Conservation (phyloP, 2,329 filamentous ascomycete genomes). For the Scleromitrula shiraiana region DNA sequence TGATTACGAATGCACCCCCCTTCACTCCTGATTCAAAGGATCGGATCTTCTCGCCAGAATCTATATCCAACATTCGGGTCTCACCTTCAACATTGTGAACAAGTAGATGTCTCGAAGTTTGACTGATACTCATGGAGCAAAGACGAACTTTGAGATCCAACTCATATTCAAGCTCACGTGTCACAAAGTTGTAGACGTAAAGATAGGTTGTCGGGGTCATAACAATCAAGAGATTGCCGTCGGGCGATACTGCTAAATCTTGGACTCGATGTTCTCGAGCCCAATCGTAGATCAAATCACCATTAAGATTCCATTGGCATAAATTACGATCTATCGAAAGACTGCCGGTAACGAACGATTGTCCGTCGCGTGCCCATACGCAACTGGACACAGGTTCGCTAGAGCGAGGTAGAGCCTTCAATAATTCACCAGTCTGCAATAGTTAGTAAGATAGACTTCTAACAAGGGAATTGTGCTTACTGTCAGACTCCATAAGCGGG, state of each 20-base stretch:
- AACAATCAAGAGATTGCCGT: constrained; percentile 73
- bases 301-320: constrained; percentile 61
- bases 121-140: constrained; percentile 73
- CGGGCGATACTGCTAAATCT: constrained; percentile 73
- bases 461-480: constrained; percentile 38
- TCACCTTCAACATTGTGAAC: constrained; percentile 73
- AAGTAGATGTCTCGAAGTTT: constrained; percentile 72
- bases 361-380: constrained; percentile 76
- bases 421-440: constrained; percentile 50
- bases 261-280: constrained; percentile 66
- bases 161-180: constrained; percentile 66
- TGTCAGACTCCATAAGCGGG: constrained; percentile 65
- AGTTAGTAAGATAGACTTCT: constrained; percentile 16
- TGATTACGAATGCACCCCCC: constrained; percentile 71
- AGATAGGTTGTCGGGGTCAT: constrained; percentile 64
- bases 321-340: constrained; percentile 61
- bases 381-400: constrained; percentile 81
- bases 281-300: constrained; percentile 58
- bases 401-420: constrained; percentile 61
- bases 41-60: constrained; percentile 62
- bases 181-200: constrained; percentile 74
- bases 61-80: constrained; percentile 71
- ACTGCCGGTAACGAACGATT: constrained; percentile 71
- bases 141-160: constrained; percentile 61
- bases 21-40: constrained; percentile 63